These are phyloP conservation scores for Parasitella parasitica DNA, from an alignment of 371 early-diverging fungal genomes.

Conservation along the genomic window DNA sequence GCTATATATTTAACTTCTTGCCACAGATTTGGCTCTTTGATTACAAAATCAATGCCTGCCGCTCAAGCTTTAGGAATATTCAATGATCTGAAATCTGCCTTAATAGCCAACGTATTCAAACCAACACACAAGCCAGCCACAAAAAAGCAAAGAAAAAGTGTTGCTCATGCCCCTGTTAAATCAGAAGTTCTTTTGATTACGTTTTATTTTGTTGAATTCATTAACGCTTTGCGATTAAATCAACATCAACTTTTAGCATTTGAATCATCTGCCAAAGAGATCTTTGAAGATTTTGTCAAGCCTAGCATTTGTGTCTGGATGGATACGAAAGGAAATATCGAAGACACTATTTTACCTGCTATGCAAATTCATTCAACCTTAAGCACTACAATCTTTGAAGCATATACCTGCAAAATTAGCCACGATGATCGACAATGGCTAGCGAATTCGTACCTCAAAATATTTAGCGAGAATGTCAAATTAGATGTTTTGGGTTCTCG, in stretches of 20 bases:
- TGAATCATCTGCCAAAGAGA: not conserved
- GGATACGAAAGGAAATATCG: not conserved
- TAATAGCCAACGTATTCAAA: conserved; percentile 6
- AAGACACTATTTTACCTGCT: conserved; percentile 38
- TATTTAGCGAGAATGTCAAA: not conserved
- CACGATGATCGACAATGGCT: conserved; percentile 12
- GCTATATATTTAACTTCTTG: not conserved
- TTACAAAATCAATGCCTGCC: conserved; percentile 45
- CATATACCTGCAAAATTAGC: conserved; percentile 33
- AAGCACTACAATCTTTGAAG: conserved; percentile 41
- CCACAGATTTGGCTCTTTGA: conserved; percentile 27
- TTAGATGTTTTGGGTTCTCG: not conserved
- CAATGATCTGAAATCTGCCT: conserved; percentile 33
- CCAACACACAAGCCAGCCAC: conserved; percentile 26
- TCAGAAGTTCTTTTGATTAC: conserved; percentile 26
- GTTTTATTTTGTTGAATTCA: conserved; percentile 42
- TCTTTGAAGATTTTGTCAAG: conserved; percentile 29
- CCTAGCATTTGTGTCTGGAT: conserved; percentile 18
- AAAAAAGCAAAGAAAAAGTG: conserved; percentile 34
- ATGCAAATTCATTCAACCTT: conserved; percentile 51
- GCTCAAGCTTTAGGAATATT: conserved; percentile 46
- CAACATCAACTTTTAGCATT: conserved; percentile 39
- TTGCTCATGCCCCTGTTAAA: not conserved
- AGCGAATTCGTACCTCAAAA: not conserved
- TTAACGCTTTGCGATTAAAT: conserved; percentile 42